Base-by-base conservation (phyloP, 1,139 yeast species). In the Sugiyamaella paludigena region DNA sequence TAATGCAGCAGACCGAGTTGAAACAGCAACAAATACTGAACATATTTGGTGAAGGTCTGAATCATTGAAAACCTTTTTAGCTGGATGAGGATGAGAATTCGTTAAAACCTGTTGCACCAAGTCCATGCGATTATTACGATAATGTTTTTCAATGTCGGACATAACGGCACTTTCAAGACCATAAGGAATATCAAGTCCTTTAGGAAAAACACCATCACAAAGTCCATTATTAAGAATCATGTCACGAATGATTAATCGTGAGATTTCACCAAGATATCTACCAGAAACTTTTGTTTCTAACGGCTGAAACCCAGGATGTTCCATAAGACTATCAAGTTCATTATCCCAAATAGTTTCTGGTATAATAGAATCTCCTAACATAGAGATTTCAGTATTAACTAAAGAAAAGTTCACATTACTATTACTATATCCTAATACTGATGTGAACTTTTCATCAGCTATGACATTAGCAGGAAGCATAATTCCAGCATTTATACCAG, bases 251-350 rank as follows among this genome's bases (percentile, higher is more conserved):
- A 83, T 74, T 43, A 82, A 81, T 61, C 97, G 76, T 51, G 86
- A 74, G 45, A 89, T 75, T 67, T 88, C 97, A 49, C 96, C 96
- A 62, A 88, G 71, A 62, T 85, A 88, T 83, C 88, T 81, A 29
- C 96, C 97, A 54, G 89, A 80, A 39, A 87, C 84, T 68, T 94
- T 78, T 61, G 87, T 86, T 67, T 89, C 97, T 63, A 87, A 84
- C 62, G 89, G 79, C 67, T 89, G 96, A 70, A 75, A 87, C 3
- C 95, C 95, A 19, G 82, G 84, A 61, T 84, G 83, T 28, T 87
- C 75, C 12, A 89, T 83, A 38, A 66, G 62, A 56, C 76, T 76
- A 62, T 88, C 95, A 50, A 88, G 79, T 39, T 73, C 74, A 34
- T 68, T 66, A 68, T 88, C 97, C 70, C 85, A 88, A 54, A 77